Base-by-base conservation (phyloP, 768 basidiomycete genomes). In the Serendipita vermifera region DNA sequence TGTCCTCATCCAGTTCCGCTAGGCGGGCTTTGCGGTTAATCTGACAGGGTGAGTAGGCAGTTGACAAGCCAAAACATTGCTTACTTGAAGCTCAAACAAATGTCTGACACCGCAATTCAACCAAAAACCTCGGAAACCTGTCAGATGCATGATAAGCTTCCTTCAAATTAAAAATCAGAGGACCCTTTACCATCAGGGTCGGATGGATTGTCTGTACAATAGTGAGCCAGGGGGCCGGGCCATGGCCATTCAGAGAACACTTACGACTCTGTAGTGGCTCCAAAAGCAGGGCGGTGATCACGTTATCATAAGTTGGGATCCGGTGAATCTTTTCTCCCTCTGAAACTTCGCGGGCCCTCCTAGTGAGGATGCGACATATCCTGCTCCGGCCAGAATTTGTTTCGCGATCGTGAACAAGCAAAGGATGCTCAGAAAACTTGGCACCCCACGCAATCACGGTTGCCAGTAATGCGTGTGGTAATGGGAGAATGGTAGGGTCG, bases 391-490 rank as follows among this genome's bases (percentile, higher is more conserved):
- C 80, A 41, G 40, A 75, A 14, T 17, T 59, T 57, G 29, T 57
- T 46, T 24, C 72, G 38, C 90, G 77, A 70, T 94, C 92, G 32
- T 81, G 79, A 20, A 82, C 75, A 43, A 96, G 79, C 59, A 91
- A 69, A 0, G 85, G 83, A 65, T 94, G 88, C 63, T 96, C 92
- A 3, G 89, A 91, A 67, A 94, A 94, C 63, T 91, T 90, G 33
- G 87, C 83, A 27, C 92, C 92, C 85, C 87, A 93, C 0, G 90
- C 87, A 54, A 96, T 72, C 6, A 92, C 83, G 1, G 86, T 84
- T 4, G 92, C 92, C 53, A 94, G 77, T 20, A 92, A 73, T 3
- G 83, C 82, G 33, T 82, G 84, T 64, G 84, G 83, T 26, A 81
- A 63, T 13, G 76, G 70, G 40, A 29, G 36, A 24, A 29, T 26